Conservation (phyloP, 2,329 filamentous ascomycete genomes). For the Cladorrhinum sp. region DNA sequence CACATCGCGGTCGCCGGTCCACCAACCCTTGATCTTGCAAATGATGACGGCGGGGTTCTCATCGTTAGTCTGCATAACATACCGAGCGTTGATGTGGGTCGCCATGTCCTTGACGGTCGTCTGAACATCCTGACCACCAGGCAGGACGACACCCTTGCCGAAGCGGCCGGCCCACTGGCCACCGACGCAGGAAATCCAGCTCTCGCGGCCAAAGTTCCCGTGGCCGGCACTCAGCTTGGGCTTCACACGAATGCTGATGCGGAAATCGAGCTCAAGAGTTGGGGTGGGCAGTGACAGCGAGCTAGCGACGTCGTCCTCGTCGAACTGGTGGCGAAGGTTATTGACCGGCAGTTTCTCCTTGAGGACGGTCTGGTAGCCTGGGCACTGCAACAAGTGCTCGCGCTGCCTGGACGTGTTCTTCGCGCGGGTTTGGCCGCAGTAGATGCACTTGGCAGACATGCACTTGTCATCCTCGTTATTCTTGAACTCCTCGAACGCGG, state of each 20-base stretch:
- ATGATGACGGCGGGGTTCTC: conserved; percentile 27
- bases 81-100: conserved; percentile 25
- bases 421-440: conserved; percentile 26
- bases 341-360: conserved; percentile 28
- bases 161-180: conserved; percentile 27
- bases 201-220: conserved; percentile 17
- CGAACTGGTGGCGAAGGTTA: conserved; percentile 27
- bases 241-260: conserved; percentile 27
- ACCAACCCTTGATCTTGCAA: conserved; percentile 28
- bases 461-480: conserved; percentile 27
- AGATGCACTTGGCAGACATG: conserved; percentile 22
- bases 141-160: conserved; percentile 27
- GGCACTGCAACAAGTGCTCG: conserved; percentile 25
- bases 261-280: conserved; percentile 25
- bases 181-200: conserved; percentile 27
- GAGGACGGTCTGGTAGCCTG: conserved; percentile 23
- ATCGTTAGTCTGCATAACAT: conserved; percentile 28
- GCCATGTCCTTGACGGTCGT: conserved; percentile 24
- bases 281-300: conserved; percentile 24
- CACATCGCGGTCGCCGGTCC: conserved; percentile 27
- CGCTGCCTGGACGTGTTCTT: conserved; percentile 30
- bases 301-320: conserved; percentile 26
- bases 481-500: conserved; percentile 27
- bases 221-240: conserved; percentile 24
- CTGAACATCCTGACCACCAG: conserved; percentile 27